Percentiles rank a stretch among this genome's conserved stretches.
These are phyloP conservation scores for Orbilia quercus DNA, from an alignment of 2,329 filamentous ascomycete species.

Conservation along the genomic window DNA sequence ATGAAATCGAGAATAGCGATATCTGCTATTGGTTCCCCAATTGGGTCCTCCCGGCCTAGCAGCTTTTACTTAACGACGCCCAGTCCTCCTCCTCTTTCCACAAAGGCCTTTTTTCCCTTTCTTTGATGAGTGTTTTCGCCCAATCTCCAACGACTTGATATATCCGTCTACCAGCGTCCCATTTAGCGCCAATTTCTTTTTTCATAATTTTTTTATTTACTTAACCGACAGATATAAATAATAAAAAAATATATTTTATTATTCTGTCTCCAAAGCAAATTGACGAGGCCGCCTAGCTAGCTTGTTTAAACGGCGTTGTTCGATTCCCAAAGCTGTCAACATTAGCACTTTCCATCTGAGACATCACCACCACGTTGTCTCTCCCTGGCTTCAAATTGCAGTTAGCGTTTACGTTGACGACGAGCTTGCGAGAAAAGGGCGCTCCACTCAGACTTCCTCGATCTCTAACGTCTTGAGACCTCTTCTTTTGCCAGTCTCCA, in stretches of 20 bases:
- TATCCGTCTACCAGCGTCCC: constrained; percentile 24
- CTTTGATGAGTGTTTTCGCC: background rate
- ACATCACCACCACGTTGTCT: constrained; percentile 48
- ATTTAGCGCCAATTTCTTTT: constrained; percentile 28
- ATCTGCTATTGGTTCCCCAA: constrained; percentile 52
- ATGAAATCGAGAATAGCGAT: constrained; percentile 36
- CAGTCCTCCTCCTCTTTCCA: constrained; percentile 20
- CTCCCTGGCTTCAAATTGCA: constrained; percentile 38
- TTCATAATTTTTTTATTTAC: too few species aligned
- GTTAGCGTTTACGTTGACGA: background rate
- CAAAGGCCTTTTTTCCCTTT: constrained; percentile 10
- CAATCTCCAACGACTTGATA: constrained; percentile 32
- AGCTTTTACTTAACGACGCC: constrained; percentile 40
- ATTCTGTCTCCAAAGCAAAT: too few species aligned
- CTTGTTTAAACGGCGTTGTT: background rate
- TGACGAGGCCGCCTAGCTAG: constrained; percentile 5
- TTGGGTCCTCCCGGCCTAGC: constrained; percentile 17
- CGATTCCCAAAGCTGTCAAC: constrained; percentile 27
- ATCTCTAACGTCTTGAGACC: constrained; percentile 51
- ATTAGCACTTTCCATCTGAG: constrained; percentile 40
- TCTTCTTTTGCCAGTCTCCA: constrained; percentile 27
- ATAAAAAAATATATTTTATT: too few species aligned
- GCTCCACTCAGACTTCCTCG: constrained; percentile 17
- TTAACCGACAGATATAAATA: too few species aligned
- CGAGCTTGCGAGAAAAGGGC: constrained; percentile 3